Evolutionary conservation across 2,329 filamentous ascomycete species (phyloP), one percentile per base, ranked within the genome.

Genomic region (Fusarium phyllophilum): DNA sequence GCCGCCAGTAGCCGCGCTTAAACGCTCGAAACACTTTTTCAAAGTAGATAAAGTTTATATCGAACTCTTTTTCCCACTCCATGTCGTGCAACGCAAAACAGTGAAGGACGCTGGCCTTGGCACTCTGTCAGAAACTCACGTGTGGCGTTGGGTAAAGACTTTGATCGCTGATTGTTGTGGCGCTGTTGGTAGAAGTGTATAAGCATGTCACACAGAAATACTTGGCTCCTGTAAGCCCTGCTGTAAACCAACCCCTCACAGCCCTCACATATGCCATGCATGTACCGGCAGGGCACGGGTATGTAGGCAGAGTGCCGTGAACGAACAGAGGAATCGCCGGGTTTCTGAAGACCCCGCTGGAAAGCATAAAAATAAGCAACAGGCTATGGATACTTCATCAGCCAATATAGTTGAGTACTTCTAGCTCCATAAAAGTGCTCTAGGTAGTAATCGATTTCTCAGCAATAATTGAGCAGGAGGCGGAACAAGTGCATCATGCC

Each of bases 231-330:
- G 56, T 70, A 55, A 72, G 62, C 54, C 33, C 64, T 63, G 39
- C 64, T 56, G 49, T 67, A 59, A 56, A 24, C 46, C 55, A 62
- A 62, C 57, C 70, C 59, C 33, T 31, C 15, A 26, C 51, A 55
- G 34, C 34, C 58, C 70, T 74, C 75, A 48, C 52, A 65, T 29
- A 68, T 42, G 58, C 48, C 59, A 70, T 70, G 65, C 71, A 77
- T 76, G 72, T 78, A 58, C 73, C 76, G 76, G 75, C 76, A 77
- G 76, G 76, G 73, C 74, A 70, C 56, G 64, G 70, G 68, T 62
- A 66, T 48, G 61, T 66, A 54, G 57, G 68, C 52, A 77, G 69
- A 70, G 57, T 70, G 39, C 70, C 56, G 65, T 75, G 52, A 18
- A 66, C 52, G 63, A 67, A 68, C 55, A 61, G 59, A 71, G 75